Conservation (phyloP, 1,284 basidiomycete genomes). For the Fistulinella cinereoalba region DNA sequence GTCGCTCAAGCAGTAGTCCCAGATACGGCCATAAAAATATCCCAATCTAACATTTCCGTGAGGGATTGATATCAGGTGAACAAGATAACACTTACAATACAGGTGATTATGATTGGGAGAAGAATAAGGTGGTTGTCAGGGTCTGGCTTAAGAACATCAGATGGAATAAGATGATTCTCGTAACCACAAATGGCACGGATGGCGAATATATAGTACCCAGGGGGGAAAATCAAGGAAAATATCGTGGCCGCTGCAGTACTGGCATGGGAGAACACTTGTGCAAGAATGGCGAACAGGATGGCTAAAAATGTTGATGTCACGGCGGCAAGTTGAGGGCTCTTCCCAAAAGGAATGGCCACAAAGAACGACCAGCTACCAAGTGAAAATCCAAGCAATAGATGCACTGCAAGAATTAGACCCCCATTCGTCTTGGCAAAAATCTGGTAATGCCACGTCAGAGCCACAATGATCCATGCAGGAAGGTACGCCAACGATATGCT, state of each 20-base stretch:
- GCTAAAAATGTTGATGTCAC: slow-evolving; percentile 63
- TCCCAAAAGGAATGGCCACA: slow-evolving; percentile 63
- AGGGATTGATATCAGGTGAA: neutral
- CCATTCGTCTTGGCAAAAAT: slow-evolving; percentile 64
- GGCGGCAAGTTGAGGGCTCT: slow-evolving; percentile 71
- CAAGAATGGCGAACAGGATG: slow-evolving; percentile 68
- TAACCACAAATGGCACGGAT: slow-evolving; percentile 64
- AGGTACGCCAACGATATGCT: slow-evolving; percentile 55
- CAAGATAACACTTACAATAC: slow-evolving; percentile 46
- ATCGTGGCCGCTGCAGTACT: slow-evolving; percentile 51
- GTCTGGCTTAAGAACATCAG: slow-evolving; percentile 53
- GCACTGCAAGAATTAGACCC: slow-evolving; percentile 60
- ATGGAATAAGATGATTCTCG: slow-evolving; percentile 54
- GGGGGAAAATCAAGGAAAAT: slow-evolving; percentile 71
- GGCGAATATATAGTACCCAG: slow-evolving; percentile 73
- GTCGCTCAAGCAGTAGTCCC: slow-evolving; percentile 56
- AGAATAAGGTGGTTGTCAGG: slow-evolving; percentile 57
- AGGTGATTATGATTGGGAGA: slow-evolving; percentile 61
- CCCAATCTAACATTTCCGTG: slow-evolving; percentile 45
- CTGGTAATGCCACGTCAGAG: slow-evolving; percentile 58
- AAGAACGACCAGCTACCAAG: slow-evolving; percentile 72
- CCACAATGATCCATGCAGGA: slow-evolving; percentile 65
- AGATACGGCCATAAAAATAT: slow-evolving; percentile 71
- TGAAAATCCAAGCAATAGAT: slow-evolving; percentile 65
- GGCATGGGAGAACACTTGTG: slow-evolving; percentile 50